Evolutionary conservation across 352 stramenopile species (phyloP).

Genomic region (Phytophthora ohioensis): DNA sequence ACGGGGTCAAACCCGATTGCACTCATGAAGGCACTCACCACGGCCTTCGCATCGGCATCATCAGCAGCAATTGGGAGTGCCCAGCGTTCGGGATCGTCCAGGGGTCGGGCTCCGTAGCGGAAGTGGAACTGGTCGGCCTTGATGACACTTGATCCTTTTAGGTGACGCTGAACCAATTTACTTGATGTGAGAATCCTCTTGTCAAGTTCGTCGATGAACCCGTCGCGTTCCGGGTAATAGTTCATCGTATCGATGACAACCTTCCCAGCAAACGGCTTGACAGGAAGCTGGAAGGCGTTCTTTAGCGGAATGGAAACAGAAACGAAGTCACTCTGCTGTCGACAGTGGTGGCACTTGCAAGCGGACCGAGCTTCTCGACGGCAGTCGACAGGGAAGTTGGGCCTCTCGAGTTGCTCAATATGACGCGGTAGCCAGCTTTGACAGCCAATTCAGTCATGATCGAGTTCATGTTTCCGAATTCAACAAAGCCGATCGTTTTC

Average conservation of each 20-base stretch:
- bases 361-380: constrained; percentile 9
- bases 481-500: constrained; percentile 15
- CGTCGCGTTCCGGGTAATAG: constrained; percentile 19
- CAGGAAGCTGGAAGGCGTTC: constrained; percentile 3
- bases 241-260: constrained; percentile 22
- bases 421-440: constrained; percentile 19
- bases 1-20: constrained; percentile 17
- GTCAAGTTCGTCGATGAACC: constrained; percentile 4
- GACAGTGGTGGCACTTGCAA: constrained; percentile 8
- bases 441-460: constrained; percentile 11
- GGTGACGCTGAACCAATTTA: constrained; percentile 8
- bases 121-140: constrained; percentile 25
- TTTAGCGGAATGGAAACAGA: constrained; percentile 20
- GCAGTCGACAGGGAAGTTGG: neutral
- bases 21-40: constrained; percentile 8
- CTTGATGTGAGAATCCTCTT: neutral
- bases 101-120: constrained; percentile 1
- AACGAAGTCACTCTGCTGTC: constrained; percentile 18
- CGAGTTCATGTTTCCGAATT: constrained; percentile 20
- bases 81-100: constrained; percentile 18
- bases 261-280: constrained; percentile 14
- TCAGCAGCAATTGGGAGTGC: constrained; percentile 15
- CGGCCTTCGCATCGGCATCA: constrained; percentile 10
- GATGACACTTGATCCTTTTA: constrained; percentile 5
- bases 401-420: constrained; percentile 23